Evolutionary conservation across 352 stramenopile genomes (phyloP).

Genomic region (Globisporangium spinosum): DNA sequence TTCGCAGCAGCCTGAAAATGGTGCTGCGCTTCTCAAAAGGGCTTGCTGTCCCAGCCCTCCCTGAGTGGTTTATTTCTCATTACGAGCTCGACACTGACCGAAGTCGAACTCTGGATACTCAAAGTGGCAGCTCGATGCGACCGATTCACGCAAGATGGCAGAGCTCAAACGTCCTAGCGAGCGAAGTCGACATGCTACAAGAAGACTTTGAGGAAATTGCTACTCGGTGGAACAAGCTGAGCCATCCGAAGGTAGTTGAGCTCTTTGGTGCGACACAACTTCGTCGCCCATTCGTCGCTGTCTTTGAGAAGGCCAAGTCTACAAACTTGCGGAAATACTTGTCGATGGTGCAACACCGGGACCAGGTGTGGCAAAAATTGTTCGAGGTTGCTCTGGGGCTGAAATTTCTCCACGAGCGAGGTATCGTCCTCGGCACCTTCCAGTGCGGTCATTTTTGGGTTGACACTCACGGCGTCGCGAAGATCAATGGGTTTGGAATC

Average conservation of each 20-base stretch:
- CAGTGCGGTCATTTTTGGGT: constrained; percentile 74
- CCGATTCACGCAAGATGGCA: constrained; percentile 3
- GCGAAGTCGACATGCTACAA: constrained; percentile 1
- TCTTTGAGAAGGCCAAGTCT: constrained; percentile 25
- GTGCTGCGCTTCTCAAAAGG: not conserved
- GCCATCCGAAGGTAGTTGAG: constrained; percentile 84
- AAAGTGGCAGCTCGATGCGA: not conserved
- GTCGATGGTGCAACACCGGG: not conserved
- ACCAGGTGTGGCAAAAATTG: constrained; percentile 27
- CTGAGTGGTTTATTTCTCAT: constrained; percentile 23
- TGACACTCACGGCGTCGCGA: constrained; percentile 19
- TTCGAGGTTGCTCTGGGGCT: constrained; percentile 31
- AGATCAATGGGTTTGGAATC: constrained; percentile 32
- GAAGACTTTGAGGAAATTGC: constrained; percentile 50
- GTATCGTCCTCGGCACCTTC: constrained; percentile 33
- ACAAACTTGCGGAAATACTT: constrained; percentile 28
- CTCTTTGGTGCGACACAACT: constrained; percentile 45
- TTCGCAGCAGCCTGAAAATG: not conserved
- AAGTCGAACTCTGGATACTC: not conserved
- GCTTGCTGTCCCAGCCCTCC: not conserved
- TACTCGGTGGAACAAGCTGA: constrained; percentile 84
- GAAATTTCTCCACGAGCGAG: constrained; percentile 33
- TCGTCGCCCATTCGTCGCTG: constrained; percentile 16
- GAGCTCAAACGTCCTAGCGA: not conserved
- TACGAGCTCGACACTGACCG: constrained; percentile 21